These are phyloP conservation scores for Pichia norvegensis DNA, from an alignment of 1,139 yeast species.

Conservation along the genomic window DNA sequence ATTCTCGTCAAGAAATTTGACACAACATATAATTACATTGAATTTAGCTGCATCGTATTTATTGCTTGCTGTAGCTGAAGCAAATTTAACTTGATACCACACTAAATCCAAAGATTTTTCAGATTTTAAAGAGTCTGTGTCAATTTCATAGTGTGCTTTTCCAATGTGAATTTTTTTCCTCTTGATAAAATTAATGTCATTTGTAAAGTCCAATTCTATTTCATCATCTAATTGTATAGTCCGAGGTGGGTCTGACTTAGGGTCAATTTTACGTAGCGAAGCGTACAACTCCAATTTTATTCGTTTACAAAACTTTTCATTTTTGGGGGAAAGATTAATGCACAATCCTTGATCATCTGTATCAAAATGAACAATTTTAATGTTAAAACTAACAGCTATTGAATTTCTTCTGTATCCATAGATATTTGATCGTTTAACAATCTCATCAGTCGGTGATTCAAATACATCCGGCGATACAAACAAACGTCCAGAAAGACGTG, in stretches of 20 bases:
- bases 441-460: neutral
- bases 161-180: neutral
- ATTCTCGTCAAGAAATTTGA: conserved; percentile 4
- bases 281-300: neutral
- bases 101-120: neutral
- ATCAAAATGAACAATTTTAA: neutral
- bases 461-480: neutral
- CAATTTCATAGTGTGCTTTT: neutral
- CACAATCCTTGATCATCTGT: neutral
- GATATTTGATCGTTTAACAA: neutral
- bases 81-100: conserved; percentile 15
- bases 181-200: neutral
- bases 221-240: neutral
- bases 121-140: neutral
- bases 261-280: neutral
- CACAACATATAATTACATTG: conserved; percentile 9
- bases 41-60: conserved; percentile 12
- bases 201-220: conserved; percentile 2
- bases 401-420: conserved; percentile 14
- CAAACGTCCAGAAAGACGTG: neutral
- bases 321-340: neutral
- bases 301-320: neutral
- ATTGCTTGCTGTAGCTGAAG: conserved; percentile 14
- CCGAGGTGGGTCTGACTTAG: neutral
- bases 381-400: conserved; percentile 3